Conservation (phyloP, 2,329 filamentous ascomycete species). For the Pseudogymnoascus sp. region DNA sequence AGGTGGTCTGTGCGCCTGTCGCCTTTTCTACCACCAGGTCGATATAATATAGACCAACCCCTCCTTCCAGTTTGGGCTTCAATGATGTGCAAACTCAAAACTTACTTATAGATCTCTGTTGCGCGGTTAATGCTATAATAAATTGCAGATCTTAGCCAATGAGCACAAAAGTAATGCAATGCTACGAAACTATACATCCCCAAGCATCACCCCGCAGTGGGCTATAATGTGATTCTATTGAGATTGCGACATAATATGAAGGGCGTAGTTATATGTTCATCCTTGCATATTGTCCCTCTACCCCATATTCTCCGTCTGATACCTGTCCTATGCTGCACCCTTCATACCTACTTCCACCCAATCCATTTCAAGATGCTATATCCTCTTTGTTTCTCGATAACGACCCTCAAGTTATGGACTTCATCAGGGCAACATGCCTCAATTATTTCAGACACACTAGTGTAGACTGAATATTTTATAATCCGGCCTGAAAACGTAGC, state of each 20-base stretch:
- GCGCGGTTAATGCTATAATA: not conserved
- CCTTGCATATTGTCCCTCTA: too few species aligned
- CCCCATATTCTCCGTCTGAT: too few species aligned
- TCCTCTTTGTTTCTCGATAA: not conserved
- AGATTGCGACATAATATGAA: too few species aligned
- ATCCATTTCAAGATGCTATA: not conserved
- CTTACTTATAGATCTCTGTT: not conserved
- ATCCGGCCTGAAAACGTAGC: not conserved
- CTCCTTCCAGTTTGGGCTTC: not conserved
- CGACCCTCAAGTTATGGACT: not conserved
- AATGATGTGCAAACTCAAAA: not conserved
- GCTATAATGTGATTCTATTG: too few species aligned
- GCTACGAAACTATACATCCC: too few species aligned
- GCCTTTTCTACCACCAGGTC: not conserved
- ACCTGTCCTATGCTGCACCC: too few species aligned
- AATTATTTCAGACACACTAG: not conserved
- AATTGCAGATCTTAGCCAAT: too few species aligned
- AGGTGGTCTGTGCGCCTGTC: not conserved
- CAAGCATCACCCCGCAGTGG: too few species aligned
- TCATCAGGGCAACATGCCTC: not conserved
- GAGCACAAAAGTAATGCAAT: too few species aligned
- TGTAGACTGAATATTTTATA: not conserved
- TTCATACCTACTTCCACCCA: not conserved
- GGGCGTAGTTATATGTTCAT: too few species aligned
- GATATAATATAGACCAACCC: not conserved